phyloP scores from a whole-genome alignment of 179 eudicot genomes.

The Nepenthes alata region DNA sequence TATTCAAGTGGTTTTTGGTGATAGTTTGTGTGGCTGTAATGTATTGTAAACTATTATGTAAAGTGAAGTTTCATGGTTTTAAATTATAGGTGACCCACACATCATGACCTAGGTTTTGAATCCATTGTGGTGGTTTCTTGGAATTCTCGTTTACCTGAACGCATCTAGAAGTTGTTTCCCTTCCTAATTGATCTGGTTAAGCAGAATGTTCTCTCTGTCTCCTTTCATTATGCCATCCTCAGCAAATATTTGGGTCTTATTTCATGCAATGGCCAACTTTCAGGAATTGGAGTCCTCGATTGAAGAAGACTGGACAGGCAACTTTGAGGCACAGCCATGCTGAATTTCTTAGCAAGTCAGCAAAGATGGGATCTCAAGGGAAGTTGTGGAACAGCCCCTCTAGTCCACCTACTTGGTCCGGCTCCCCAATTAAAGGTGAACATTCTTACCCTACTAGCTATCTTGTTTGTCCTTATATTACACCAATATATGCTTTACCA shows the following conservation, averaged over 20 bases:
- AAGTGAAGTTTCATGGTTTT: too few species aligned
- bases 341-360: conserved; percentile 57
- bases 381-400: conserved; percentile 33
- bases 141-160: too few species aligned
- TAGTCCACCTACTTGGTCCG: conserved; percentile 29
- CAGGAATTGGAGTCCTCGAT: conserved; percentile 3
- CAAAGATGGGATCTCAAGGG: conserved; percentile 22
- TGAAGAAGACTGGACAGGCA: conserved; percentile 16
- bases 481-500: too few species aligned
- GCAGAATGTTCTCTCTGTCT: too few species aligned
- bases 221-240: too few species aligned
- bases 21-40: too few species aligned
- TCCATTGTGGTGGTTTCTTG: too few species aligned
- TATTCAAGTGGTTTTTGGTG: too few species aligned
- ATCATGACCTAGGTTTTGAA: too few species aligned
- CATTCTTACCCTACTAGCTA: neutral
- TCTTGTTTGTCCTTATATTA: neutral
- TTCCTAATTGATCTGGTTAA: neutral
- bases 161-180: neutral
- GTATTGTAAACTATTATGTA: too few species aligned
- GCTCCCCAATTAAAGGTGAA: conserved; percentile 54
- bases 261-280: neutral
- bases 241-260: too few species aligned
- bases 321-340: conserved; percentile 32
- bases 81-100: too few species aligned